phyloP scores from a whole-genome alignment of 441 rosid species.

The Dalechampia spathulata region DNA sequence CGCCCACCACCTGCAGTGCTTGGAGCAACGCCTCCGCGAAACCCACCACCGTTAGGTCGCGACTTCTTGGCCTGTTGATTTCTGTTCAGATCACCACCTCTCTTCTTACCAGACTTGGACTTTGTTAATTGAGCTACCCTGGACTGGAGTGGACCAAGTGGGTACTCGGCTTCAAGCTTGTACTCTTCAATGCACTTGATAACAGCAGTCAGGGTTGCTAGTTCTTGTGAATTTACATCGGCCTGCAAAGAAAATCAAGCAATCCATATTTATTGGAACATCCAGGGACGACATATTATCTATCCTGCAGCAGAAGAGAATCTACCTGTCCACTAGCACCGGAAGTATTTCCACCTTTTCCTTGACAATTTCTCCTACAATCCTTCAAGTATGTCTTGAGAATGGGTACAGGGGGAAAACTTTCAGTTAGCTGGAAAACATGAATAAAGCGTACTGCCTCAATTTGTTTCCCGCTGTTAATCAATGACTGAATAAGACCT shows the following conservation, averaged over 20 bases:
- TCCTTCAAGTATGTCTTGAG: conserved; percentile 72
- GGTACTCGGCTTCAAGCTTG: conserved; percentile 74
- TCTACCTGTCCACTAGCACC: conserved; percentile 35
- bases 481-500: conserved; percentile 54
- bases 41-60: conserved; percentile 42
- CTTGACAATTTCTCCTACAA: conserved; percentile 51
- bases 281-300: neutral
- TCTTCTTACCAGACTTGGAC: conserved; percentile 74
- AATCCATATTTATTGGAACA: neutral
- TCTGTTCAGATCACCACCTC: conserved; percentile 54
- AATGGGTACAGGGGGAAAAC: conserved; percentile 62
- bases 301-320: conserved; percentile 2
- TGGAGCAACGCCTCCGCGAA: conserved; percentile 40
- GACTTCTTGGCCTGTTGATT: conserved; percentile 75
- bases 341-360: conserved; percentile 29
- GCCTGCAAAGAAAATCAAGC: conserved; percentile 28
- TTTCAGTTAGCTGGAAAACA: conserved; percentile 70
- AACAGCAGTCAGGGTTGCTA: conserved; percentile 61
- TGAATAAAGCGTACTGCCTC: conserved; percentile 85
- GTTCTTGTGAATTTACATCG: conserved; percentile 68
- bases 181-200: conserved; percentile 81
- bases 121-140: conserved; percentile 64
- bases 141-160: conserved; percentile 55
- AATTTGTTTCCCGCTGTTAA: conserved; percentile 68
- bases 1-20: conserved; percentile 15